phyloP scores from a whole-genome alignment of 176 grass and related monocot genomes.

The Triticum dicoccoides region DNA sequence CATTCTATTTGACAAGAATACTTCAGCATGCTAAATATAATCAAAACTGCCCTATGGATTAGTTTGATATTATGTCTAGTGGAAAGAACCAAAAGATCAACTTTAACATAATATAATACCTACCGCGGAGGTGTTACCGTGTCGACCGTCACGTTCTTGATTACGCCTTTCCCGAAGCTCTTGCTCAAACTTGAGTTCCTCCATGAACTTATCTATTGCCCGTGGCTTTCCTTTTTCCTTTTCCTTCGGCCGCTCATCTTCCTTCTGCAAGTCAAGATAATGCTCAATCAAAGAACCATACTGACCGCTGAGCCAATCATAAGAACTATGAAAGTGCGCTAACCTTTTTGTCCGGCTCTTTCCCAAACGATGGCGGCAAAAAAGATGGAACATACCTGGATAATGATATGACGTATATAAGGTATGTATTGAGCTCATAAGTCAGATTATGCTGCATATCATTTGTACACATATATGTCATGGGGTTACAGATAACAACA shows the following conservation, averaged over 20 bases:
- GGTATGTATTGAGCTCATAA: slow-evolving; percentile 28
- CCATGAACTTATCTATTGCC: slow-evolving; percentile 92
- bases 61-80: background rate
- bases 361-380: slow-evolving; percentile 84
- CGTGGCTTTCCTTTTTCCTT: slow-evolving; percentile 93
- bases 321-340: slow-evolving; percentile 23
- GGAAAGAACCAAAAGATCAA: slow-evolving; percentile 12
- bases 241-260: slow-evolving; percentile 92
- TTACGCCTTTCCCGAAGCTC: slow-evolving; percentile 79
- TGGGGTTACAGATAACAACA: slow-evolving; percentile 7
- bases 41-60: background rate
- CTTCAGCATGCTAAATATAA: slow-evolving; percentile 20
- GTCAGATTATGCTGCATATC: background rate
- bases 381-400: slow-evolving; percentile 98
- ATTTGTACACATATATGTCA: slow-evolving; percentile 16
- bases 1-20: background rate
- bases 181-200: slow-evolving; percentile 96
- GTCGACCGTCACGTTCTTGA: slow-evolving; percentile 82
- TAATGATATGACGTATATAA: slow-evolving; percentile 45
- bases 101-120: slow-evolving; percentile 27
- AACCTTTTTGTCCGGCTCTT: slow-evolving; percentile 92
- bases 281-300: slow-evolving; percentile 19
- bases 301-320: background rate
- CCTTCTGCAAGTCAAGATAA: slow-evolving; percentile 57
- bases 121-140: slow-evolving; percentile 68